These are phyloP conservation scores for Arctium minus DNA, from an alignment of 129 eudicot species.

Conservation along the genomic window DNA sequence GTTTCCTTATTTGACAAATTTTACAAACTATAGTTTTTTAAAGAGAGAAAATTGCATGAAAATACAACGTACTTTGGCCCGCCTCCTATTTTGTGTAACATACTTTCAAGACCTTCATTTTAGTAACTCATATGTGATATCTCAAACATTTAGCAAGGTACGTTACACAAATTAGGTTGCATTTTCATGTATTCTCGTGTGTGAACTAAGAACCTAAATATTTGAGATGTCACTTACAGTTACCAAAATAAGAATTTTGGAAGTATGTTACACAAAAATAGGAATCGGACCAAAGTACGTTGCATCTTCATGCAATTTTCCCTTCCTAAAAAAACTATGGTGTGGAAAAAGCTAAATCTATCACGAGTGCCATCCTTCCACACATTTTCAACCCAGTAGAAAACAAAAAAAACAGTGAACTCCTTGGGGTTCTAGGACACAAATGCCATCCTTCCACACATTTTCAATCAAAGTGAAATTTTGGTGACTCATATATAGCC, in stretches of 20 bases:
- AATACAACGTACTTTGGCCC: neutral
- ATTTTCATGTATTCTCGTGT: neutral
- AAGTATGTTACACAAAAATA: neutral
- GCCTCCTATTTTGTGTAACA: neutral
- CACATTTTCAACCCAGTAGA: neutral
- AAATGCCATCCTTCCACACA: neutral
- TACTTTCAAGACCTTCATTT: neutral
- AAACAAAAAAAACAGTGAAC: neutral
- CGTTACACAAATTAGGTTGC: neutral
- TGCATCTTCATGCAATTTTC: neutral
- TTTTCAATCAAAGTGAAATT: neutral
- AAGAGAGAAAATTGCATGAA: neutral
- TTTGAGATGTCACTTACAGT: neutral
- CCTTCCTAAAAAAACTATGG: neutral
- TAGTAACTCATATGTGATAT: neutral
- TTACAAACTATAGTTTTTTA: neutral
- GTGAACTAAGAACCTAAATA: neutral
- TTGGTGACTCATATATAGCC: neutral
- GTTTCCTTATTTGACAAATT: neutral
- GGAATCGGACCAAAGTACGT: neutral
- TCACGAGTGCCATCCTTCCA: too few species aligned
- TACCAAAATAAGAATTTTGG: neutral
- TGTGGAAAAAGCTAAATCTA: neutral
- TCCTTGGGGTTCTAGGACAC: neutral
- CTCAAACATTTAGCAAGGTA: neutral